Percentiles rank a stretch among this genome's conserved stretches.
phyloP scores from a whole-genome alignment of 2,329 filamentous ascomycete genomes.

The Apiospora pterosperma region DNA sequence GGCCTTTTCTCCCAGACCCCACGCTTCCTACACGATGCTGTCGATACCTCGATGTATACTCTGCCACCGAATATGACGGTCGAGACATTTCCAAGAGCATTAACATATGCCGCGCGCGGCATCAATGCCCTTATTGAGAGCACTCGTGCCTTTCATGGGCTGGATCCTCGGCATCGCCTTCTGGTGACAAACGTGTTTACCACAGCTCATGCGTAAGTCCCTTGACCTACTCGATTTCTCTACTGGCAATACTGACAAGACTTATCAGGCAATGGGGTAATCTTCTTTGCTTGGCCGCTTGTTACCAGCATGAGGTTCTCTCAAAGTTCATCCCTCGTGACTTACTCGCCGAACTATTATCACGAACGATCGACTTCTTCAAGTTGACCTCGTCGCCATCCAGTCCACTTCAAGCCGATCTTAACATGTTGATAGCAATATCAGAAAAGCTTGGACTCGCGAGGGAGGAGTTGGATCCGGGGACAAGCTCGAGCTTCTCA shows the following conservation, averaged over 20 bases:
- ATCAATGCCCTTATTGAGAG: conserved; percentile 77
- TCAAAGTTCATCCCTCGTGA: conserved; percentile 52
- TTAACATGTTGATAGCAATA: conserved; percentile 64
- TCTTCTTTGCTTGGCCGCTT: conserved; percentile 82
- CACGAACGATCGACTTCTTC: conserved; percentile 75
- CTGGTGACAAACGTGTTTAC: conserved; percentile 96
- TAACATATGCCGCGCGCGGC: conserved; percentile 57
- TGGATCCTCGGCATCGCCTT: conserved; percentile 58
- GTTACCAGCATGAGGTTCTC: conserved; percentile 65
- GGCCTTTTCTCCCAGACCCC: conserved; percentile 14
- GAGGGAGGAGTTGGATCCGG: conserved; percentile 23
- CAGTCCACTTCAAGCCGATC: conserved; percentile 71
- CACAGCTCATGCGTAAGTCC: conserved; percentile 87
- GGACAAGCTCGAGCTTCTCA: conserved; percentile 39
- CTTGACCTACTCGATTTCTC: background rate
- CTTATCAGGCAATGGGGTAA: conserved; percentile 86
- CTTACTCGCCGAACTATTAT: conserved; percentile 58
- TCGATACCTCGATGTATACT: background rate
- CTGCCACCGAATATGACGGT: conserved; percentile 36
- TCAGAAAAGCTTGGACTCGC: conserved; percentile 41
- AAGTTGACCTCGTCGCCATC: conserved; percentile 66
- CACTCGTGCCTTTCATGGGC: conserved; percentile 73
- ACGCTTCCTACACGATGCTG: conserved; percentile 11
- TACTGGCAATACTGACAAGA: background rate
- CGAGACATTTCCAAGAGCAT: conserved; percentile 31